A percentile compares a stretch with the other conserved stretches of the same genome.
Evolutionary conservation across 1,284 basidiomycete species (phyloP).

Genomic region (Meira miltonrushii): DNA sequence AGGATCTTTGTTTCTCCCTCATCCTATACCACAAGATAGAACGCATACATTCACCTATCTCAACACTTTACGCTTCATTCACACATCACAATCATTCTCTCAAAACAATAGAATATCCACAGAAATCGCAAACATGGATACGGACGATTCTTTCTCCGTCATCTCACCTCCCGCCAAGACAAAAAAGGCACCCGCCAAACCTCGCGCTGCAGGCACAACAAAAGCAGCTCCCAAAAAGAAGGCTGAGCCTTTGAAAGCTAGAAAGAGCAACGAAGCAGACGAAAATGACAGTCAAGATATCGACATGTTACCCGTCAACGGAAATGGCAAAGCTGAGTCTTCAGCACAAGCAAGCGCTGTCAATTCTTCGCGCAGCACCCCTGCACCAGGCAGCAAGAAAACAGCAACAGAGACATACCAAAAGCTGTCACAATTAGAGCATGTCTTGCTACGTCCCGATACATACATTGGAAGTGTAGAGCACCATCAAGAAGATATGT

Average conservation of each 20-base stretch:
- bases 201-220: constrained; percentile 42
- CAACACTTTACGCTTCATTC: neutral
- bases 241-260: constrained; percentile 61
- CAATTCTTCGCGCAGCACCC: neutral
- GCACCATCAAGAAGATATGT: constrained; percentile 47
- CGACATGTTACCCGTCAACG: constrained; percentile 14
- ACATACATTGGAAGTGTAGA: constrained; percentile 74
- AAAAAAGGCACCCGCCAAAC: constrained; percentile 54
- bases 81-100: neutral
- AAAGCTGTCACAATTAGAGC: constrained; percentile 94
- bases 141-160: constrained; percentile 1
- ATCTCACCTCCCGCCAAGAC: constrained; percentile 10
- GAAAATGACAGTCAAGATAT: constrained; percentile 49
- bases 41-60: neutral
- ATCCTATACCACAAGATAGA: neutral
- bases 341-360: neutral
- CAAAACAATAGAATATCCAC: neutral
- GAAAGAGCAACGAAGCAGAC: constrained; percentile 57
- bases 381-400: constrained; percentile 58
- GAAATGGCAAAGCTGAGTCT: constrained; percentile 13
- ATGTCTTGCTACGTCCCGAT: constrained; percentile 92
- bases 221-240: constrained; percentile 62
- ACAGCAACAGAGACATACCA: constrained; percentile 85
- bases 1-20: neutral
- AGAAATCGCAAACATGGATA: neutral